Base-by-base conservation (phyloP, 768 basidiomycete species). In the Rhodotorula paludigena region DNA sequence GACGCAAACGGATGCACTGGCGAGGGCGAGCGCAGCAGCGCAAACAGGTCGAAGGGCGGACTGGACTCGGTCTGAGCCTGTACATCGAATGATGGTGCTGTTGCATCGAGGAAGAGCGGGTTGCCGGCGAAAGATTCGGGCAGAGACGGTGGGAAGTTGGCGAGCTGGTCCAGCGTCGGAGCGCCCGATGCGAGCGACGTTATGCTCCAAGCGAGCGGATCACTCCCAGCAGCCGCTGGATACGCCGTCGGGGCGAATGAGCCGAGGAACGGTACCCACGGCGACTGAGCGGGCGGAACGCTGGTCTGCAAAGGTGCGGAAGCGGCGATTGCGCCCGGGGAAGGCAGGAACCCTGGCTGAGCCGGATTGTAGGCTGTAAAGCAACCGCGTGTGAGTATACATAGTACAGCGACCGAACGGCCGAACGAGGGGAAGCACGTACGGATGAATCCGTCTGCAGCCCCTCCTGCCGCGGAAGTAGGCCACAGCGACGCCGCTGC, bases 241-340 rank as follows among this genome's bases (percentile, higher is more conserved):
- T 12, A 25, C 9, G 39, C 36, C 0, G 61, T 20, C 1, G 60
- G 54, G 8, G 48, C 56, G 9, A 57, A 41, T 11, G 49, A 57
- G 23, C 66, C 60, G 32, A 61, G 60, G 20, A 61, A 53, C 7
- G 51, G 51, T n/a, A 49, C 39, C 66, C 66, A 67, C 2, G 66
- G 23, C 0, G 32, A 44, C 9, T 30, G 11, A 0, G 32, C 21
- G 30, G 42, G 32, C 9, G 32, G 23, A 21, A 5, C 20, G 2
- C 42, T 10, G 28, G 41, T 3, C n/a, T 9, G 49, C 20, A 48
- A 6, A 28, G 47, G 47, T 2, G 11, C 15, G n/a, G 36, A 32
- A 16, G n/a, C 6, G 55, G 39, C 7, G 28, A 42, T 23, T 10
- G 55, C 11, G 39, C 25, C 5, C 21, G 36, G n/a, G 2, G 12